A percentile compares a stretch with the other conserved stretches of the same genome.
Evolutionary conservation across 345 rosid genomes (phyloP).

Genomic region (Populus euphratica): DNA sequence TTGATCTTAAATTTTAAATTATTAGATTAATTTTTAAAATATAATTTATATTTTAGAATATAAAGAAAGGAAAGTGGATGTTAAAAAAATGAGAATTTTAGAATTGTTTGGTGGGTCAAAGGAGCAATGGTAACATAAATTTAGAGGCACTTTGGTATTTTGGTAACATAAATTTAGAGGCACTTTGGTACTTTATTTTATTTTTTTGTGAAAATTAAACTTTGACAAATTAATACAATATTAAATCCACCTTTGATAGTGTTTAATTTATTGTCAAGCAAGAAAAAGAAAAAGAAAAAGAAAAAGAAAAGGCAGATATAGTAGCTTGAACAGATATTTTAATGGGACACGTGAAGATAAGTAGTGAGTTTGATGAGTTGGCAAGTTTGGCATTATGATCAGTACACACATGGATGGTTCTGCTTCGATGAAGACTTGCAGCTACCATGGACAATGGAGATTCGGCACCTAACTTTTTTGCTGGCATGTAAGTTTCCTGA

Average conservation of each 20-base stretch:
- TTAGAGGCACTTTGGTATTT: background rate
- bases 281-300: background rate
- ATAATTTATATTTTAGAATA: background rate
- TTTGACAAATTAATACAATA: background rate
- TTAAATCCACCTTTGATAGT: background rate
- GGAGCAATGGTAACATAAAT: background rate
- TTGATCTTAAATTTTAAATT: no score
- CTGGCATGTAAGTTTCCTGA: background rate
- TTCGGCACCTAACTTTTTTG: background rate
- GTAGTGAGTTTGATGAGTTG: background rate
- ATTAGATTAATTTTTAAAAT: no score
- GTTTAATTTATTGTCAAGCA: background rate
- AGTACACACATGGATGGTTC: background rate
- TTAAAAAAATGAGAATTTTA: background rate
- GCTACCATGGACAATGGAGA: background rate
- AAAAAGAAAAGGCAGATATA: background rate
- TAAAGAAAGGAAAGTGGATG: background rate
- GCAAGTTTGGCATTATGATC: background rate
- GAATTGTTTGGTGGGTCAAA: slow-evolving; percentile 33
- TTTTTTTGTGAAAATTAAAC: background rate
- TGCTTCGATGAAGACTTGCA: background rate
- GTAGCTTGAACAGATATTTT: background rate
- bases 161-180: background rate
- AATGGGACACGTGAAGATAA: slow-evolving; percentile 7
- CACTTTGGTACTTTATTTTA: background rate